Evolutionary conservation across 106 monocot species (phyloP).

Genomic region (Narthecium ossifragum): DNA sequence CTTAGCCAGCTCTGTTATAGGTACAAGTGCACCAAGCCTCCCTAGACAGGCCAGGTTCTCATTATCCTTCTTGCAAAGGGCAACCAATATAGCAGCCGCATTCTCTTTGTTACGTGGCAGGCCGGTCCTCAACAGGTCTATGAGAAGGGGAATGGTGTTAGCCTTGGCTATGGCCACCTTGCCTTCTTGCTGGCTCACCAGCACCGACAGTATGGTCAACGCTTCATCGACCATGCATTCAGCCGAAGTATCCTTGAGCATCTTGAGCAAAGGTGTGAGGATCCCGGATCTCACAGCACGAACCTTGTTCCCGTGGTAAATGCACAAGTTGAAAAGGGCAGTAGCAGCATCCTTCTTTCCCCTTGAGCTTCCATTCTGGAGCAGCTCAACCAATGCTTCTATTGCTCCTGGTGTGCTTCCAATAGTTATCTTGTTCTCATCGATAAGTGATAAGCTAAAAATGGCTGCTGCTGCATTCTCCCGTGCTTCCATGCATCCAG

Average conservation of each 20-base stretch:
- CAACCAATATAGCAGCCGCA: slow-evolving; percentile 65
- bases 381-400: slow-evolving; percentile 69
- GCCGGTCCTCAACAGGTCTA: slow-evolving; percentile 50
- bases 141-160: slow-evolving; percentile 47
- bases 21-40: slow-evolving; percentile 51
- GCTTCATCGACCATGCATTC: slow-evolving; percentile 68
- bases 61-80: slow-evolving; percentile 67
- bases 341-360: slow-evolving; percentile 93
- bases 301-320: slow-evolving; percentile 74
- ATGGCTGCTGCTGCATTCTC: slow-evolving; percentile 94
- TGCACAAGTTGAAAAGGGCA: slow-evolving; percentile 91
- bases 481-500: slow-evolving; percentile 79
- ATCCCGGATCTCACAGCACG: slow-evolving; percentile 69
- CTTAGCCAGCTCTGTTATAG: slow-evolving; percentile 53
- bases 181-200: slow-evolving; percentile 68
- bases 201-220: slow-evolving; percentile 56
- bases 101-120: slow-evolving; percentile 81
- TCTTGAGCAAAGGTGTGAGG: slow-evolving; percentile 40
- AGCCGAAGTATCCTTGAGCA: slow-evolving; percentile 41
- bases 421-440: slow-evolving; percentile 85
- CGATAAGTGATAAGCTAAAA: slow-evolving; percentile 74
- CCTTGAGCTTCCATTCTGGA: slow-evolving; percentile 52
- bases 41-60: slow-evolving; percentile 59
- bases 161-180: slow-evolving; percentile 48
- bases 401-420: slow-evolving; percentile 80